Conservation (phyloP, 1,284 basidiomycete species). For the Somion occarium region DNA sequence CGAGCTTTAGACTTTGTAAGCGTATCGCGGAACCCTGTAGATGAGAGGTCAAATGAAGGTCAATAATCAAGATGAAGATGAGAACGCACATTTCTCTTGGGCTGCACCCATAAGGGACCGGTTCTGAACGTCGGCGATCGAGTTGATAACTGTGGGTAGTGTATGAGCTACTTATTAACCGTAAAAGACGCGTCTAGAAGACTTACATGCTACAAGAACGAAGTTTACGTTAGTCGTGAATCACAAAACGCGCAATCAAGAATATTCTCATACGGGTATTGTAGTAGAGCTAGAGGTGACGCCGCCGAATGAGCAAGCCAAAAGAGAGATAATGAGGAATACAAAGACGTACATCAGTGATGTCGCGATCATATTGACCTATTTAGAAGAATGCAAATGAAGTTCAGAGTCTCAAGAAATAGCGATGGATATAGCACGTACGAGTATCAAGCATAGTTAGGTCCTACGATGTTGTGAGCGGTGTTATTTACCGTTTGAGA, state of each 20-base stretch:
- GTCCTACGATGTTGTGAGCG: conserved; percentile 27
- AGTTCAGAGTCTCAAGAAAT: neutral
- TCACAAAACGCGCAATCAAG: no score
- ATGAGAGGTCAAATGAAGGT: neutral
- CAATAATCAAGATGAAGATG: neutral
- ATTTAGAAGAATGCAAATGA: neutral
- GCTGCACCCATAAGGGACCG: conserved; percentile 53
- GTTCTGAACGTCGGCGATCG: conserved; percentile 38
- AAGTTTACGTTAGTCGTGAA: no score
- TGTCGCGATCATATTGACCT: conserved; percentile 60
- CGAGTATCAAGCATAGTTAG: conserved; percentile 62
- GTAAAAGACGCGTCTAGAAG: neutral
- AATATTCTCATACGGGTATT: conserved; percentile 39
- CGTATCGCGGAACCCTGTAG: conserved; percentile 47
- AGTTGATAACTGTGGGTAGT: conserved; percentile 36
- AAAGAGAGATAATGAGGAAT: neutral
- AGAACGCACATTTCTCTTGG: conserved; percentile 48
- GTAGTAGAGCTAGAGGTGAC: conserved; percentile 45
- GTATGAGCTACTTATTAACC: neutral
- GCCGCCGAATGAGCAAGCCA: neutral
- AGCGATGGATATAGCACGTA: no score
- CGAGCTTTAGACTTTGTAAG: conserved; percentile 43
- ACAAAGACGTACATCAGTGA: conserved; percentile 45
- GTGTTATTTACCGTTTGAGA: neutral
- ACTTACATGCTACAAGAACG: neutral